phyloP scores from a whole-genome alignment of 768 basidiomycete species.

The Tulasnella sp. region DNA sequence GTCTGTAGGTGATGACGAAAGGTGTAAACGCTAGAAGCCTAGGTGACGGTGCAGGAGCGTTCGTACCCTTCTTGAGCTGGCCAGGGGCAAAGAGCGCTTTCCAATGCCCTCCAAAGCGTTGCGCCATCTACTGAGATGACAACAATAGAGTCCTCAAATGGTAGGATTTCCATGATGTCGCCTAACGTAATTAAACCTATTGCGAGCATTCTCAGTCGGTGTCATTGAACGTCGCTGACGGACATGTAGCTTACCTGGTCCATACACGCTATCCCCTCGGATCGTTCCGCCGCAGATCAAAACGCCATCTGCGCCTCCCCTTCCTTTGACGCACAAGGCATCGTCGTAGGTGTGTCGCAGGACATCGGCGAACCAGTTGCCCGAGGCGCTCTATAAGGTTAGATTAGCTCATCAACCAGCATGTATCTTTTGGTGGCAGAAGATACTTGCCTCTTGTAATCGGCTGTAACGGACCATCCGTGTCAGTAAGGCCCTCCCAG shows the following conservation, averaged over 20 bases:
- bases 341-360: slow-evolving; percentile 74
- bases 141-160: slow-evolving; percentile 75
- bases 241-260: slow-evolving; percentile 44
- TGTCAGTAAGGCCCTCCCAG: background rate
- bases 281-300: slow-evolving; percentile 74
- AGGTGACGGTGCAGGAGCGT: too few relatives aligned
- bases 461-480: background rate
- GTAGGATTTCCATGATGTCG: slow-evolving; percentile 78
- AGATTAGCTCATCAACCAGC: background rate
- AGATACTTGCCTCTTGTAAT: background rate
- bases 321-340: slow-evolving; percentile 42
- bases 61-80: slow-evolving; percentile 82
- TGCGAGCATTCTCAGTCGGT: background rate
- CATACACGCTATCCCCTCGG: slow-evolving; percentile 75
- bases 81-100: slow-evolving; percentile 59
- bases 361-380: slow-evolving; percentile 81
- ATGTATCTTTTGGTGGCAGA: too few relatives aligned
- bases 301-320: slow-evolving; percentile 63
- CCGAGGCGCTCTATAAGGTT: slow-evolving; percentile 47
- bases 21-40: background rate
- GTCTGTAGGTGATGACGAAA: slow-evolving; percentile 33
- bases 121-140: slow-evolving; percentile 70
- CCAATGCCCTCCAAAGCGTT: slow-evolving; percentile 67
- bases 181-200: slow-evolving; percentile 66
- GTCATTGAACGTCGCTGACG: background rate